Evolutionary conservation across 345 rosid species (phyloP).

Genomic region (Rhodamnia rubescens): DNA sequence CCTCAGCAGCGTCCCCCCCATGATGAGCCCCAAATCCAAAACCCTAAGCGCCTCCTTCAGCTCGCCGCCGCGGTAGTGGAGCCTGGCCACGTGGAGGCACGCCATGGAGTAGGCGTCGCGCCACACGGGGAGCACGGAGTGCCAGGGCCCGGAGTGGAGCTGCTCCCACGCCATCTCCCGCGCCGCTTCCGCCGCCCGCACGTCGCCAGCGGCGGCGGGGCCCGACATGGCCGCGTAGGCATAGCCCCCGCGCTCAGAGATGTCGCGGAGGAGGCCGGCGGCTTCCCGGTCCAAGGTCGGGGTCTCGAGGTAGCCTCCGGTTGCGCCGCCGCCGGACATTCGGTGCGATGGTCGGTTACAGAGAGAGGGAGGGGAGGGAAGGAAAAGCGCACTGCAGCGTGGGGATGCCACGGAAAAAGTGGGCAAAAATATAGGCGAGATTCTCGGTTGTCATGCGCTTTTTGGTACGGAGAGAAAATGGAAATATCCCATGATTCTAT

Average conservation of each 20-base stretch:
- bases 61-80: constrained; percentile 51
- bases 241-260: constrained; percentile 78
- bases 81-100: constrained; percentile 63
- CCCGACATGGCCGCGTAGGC: constrained; percentile 67
- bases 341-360: not conserved
- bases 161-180: constrained; percentile 99
- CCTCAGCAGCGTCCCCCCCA: constrained; percentile 86
- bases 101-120: constrained; percentile 96
- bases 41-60: constrained; percentile 62
- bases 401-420: not conserved
- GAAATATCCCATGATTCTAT: not conserved
- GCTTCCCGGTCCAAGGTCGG: constrained; percentile 68
- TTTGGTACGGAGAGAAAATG: not conserved
- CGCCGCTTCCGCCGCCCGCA: constrained; percentile 90
- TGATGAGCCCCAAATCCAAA: constrained; percentile 84
- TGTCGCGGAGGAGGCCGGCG: constrained; percentile 39
- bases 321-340: constrained; percentile 1
- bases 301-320: constrained; percentile 29
- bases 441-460: not conserved
- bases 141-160: constrained; percentile 98
- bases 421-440: not conserved
- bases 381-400: not conserved
- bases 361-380: not conserved
- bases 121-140: constrained; percentile 89
- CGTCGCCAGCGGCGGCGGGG: constrained; percentile 62